A percentile compares a stretch with the other conserved stretches of the same genome.
These are phyloP conservation scores for Penicillium polonicum DNA, from an alignment of 2,329 filamentous ascomycete genomes.

Conservation along the genomic window DNA sequence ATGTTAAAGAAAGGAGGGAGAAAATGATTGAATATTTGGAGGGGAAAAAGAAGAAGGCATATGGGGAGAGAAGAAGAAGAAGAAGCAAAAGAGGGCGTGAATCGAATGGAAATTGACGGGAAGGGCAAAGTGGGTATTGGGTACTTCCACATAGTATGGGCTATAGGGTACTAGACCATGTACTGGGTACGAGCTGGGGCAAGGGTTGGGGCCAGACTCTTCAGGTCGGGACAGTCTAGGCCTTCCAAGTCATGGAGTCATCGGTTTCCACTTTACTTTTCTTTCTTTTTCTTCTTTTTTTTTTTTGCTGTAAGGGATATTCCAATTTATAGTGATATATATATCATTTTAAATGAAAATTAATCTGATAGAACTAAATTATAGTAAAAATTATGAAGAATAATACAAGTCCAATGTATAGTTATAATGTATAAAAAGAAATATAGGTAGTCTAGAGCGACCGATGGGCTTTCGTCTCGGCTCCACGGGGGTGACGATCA, in stretches of 20 bases:
- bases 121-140: constrained; percentile 17
- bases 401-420: not conserved
- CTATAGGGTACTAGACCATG: not conserved
- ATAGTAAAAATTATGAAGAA: not conserved
- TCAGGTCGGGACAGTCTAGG: constrained; percentile 22
- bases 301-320: constrained; percentile 6
- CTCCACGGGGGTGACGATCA: constrained; percentile 20
- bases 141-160: constrained; percentile 19
- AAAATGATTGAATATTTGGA: constrained; percentile 4
- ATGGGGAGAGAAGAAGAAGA: constrained; percentile 12
- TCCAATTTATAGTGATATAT: not conserved
- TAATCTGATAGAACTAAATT: not conserved
- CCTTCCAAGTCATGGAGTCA: constrained; percentile 27
- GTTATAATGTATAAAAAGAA: not conserved
- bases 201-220: constrained; percentile 19
- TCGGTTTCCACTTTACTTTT: constrained; percentile 11
- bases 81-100: constrained; percentile 22
- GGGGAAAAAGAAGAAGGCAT: constrained; percentile 7
- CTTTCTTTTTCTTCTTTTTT: not conserved
- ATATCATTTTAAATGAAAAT: not conserved
- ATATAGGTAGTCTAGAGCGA: constrained; percentile 10
- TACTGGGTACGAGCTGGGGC: constrained; percentile 17
- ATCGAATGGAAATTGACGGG: constrained; percentile 15
- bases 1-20: constrained; percentile 16
- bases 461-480: constrained; percentile 9